Conservation (phyloP, 1,284 basidiomycete species). For the Leccinum griseonigrum region DNA sequence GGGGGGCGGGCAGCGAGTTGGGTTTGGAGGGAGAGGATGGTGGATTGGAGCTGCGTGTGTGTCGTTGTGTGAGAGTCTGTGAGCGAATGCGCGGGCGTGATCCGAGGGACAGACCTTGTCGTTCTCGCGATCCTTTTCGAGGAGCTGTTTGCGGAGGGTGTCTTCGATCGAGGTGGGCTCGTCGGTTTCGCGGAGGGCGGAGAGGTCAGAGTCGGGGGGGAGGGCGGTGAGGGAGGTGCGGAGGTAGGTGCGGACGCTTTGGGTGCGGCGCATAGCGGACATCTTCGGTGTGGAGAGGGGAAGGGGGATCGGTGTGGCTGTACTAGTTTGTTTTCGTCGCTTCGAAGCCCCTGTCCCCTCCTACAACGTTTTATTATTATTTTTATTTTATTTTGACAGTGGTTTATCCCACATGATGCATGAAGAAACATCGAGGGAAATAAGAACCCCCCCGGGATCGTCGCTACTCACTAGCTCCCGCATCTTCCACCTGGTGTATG, state of each 20-base stretch:
- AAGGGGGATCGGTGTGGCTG: not conserved
- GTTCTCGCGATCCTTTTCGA: conserved; percentile 70
- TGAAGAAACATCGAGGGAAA: not conserved
- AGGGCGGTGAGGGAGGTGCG: conserved; percentile 42
- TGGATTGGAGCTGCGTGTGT: conserved; percentile 49
- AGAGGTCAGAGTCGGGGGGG: conserved; percentile 50
- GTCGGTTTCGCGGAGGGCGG: conserved; percentile 55
- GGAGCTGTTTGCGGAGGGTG: conserved; percentile 55
- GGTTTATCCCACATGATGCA: not conserved
- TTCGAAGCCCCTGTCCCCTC: not conserved
- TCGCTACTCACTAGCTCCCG: not conserved
- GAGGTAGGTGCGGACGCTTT: conserved; percentile 53
- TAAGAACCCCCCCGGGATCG: not conserved
- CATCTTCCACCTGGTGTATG: not conserved
- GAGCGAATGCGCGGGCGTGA: not conserved
- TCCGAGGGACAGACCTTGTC: conserved; percentile 48
- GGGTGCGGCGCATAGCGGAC: conserved; percentile 48
- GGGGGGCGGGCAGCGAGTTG: conserved; percentile 65
- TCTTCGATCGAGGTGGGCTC: conserved; percentile 54
- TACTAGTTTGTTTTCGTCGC: not conserved
- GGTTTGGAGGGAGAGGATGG: conserved; percentile 58
- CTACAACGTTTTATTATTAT: not conserved
- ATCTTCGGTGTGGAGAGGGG: not conserved
- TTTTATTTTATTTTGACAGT: not conserved
- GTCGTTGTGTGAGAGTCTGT: not conserved